Base-by-base conservation (phyloP, 2,329 filamentous ascomycete species). In the Chrysoporthe cubensis region DNA sequence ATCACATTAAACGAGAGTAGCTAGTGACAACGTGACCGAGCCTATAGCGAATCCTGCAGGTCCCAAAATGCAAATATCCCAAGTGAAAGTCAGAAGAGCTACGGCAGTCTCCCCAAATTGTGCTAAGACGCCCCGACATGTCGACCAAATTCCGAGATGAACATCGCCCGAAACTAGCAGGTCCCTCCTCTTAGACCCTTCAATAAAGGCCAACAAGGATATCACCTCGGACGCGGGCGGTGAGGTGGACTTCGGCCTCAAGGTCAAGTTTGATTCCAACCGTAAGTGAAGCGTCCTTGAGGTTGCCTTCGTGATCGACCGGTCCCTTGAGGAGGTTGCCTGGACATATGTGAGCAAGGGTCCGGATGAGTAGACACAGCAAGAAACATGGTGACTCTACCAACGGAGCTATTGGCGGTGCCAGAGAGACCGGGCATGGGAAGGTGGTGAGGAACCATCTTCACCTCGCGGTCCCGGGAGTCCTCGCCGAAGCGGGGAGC, bases 191-290 rank as follows among this genome's bases (percentile, higher is more conserved):
- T 57, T 42, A 4, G 67, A 67, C 5, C 54, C 50, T 4, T 21
- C 57, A 88, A 75, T 87, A 87, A 72, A 88, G 76, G 54, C 85
- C 85, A 70, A 89, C 82, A 26, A 83, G 82, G 73, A 89, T 88
- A 74, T 89, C 87, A 81, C 87, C 87, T 59, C 85, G 80, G 68
- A 88, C 81, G 64, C 87, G 78, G 62, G 87, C 87, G 32, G 86
- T 88, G 69, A 89, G 76, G 74, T 89, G 86, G 50, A 88, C 84
- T 74, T 89, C 87, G 16, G 86, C 86, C 75, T 89, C 86, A n/a
- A 89, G 78, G 74, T 89, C 87, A 43, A 89, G 80, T 80, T 89
- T 88, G 79, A 88, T 88, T 67, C 86, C 87, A 44, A 89, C 80
- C 71, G 88, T 81, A 59, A 89, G 79, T 1, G 85, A 86, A 5